Percentiles rank a stretch among this genome's conserved stretches.
Evolutionary conservation across 2,329 filamentous ascomycete species (phyloP).

Genomic region (Colletotrichum sojae): DNA sequence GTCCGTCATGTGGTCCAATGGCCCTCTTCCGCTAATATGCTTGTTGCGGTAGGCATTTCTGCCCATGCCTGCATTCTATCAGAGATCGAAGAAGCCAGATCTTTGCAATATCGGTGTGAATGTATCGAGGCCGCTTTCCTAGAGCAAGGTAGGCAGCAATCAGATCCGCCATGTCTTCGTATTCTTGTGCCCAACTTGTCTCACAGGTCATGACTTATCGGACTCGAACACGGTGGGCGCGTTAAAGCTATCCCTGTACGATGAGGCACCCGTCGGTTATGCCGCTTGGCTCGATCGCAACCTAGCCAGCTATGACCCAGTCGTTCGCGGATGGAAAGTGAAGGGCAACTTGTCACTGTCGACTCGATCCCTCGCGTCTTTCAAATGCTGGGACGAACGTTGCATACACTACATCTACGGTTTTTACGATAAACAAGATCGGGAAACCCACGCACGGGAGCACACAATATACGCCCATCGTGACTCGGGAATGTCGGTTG

Average conservation of each 20-base stretch:
- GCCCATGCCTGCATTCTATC: conserved; percentile 62
- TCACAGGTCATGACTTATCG: conserved; percentile 59
- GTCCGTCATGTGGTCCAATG: conserved; percentile 6
- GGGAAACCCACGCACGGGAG: conserved; percentile 65
- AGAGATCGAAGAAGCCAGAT: conserved; percentile 70
- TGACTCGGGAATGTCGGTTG: conserved; percentile 61
- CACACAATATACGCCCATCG: conserved; percentile 58
- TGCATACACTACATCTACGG: conserved; percentile 73
- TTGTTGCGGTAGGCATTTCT: conserved; percentile 52
- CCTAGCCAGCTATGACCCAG: conserved; percentile 63
- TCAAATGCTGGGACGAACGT: conserved; percentile 69
- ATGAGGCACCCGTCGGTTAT: conserved; percentile 63
- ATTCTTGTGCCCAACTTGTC: conserved; percentile 23
- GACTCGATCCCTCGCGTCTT: conserved; percentile 56
- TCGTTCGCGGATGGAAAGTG: conserved; percentile 57
- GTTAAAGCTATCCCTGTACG: conserved; percentile 53
- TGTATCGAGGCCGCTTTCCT: conserved; percentile 68
- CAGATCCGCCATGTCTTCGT: no score
- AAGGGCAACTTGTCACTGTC: conserved; percentile 54
- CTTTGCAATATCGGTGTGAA: conserved; percentile 71
- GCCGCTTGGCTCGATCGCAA: conserved; percentile 68
- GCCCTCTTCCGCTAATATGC: neutral
- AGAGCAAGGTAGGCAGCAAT: conserved; percentile 58
- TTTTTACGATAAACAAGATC: conserved; percentile 64
- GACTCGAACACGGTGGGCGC: conserved; percentile 56